Base-by-base conservation (phyloP, 176 grass and related monocot species). In the Eragrostis nindensis region DNA sequence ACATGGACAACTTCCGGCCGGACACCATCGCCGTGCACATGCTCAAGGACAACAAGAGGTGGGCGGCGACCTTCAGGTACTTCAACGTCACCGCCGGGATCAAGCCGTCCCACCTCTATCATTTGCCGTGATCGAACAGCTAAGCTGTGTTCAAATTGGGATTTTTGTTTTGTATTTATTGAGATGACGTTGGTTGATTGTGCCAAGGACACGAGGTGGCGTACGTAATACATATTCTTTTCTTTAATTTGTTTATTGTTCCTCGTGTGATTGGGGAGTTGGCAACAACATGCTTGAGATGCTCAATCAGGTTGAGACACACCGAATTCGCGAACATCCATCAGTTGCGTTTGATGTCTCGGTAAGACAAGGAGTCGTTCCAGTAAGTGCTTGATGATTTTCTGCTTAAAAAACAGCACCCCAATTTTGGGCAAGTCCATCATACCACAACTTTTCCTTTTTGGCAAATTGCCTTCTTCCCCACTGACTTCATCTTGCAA, bases 11-110 rank as follows among this genome's bases (percentile, higher is more conserved):
- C 62, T 96, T 76, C 79, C 71, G 68, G 26, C 82, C 82, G 26
- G 90, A 96, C 75, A 96, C 87, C 78, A 0, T 96, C 72, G 85
- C 90, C 71, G 93, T 96, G 87, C 93, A 96, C 86, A 82, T 85
- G 87, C 72, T 95, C 47, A 95, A 95, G 90, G 74, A 86, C 65
- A 86, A 92, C 76, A 39, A 44, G 10, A 82, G 84, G 39, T 95
- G 93, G 93, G 87, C 93, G 13, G 83, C 65, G 1, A 25, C 93
- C 0, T 82, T 95, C 72, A 62, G 46, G 29, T 95, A 90, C 87
- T 95, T 95, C 79, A 95, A 95, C 52, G 80, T 95, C 24, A 92
- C 93, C 17, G 61, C 42, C 2, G 74, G 71, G 6, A 24, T 88
- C 32, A 9, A 80, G 45, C 62, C 83, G 2, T 82, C 89, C 64